These are phyloP conservation scores for Panaeolus cyanescens DNA, from an alignment of 768 basidiomycete genomes.

Conservation along the genomic window DNA sequence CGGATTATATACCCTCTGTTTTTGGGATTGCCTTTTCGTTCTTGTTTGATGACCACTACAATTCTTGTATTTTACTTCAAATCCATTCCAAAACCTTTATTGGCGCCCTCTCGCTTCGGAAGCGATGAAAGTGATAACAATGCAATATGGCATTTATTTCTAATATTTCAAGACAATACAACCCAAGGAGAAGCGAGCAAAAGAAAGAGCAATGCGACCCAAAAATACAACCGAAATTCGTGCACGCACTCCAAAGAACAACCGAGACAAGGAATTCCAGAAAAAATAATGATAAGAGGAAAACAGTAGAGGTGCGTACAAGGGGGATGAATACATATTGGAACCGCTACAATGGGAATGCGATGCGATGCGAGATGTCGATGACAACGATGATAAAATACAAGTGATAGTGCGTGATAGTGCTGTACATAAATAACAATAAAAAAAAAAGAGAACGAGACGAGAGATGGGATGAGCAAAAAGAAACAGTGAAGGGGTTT, in stretches of 20 bases:
- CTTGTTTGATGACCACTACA: not conserved
- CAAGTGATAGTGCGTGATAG: constrained; percentile 3
- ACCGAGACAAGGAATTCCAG: not conserved
- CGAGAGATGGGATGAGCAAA: not conserved
- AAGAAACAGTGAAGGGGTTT: not conserved
- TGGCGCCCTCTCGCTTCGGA: too few relatives aligned
- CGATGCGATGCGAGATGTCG: not conserved
- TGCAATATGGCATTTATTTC: not conserved
- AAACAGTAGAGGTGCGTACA: not conserved
- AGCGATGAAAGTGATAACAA: too few relatives aligned
- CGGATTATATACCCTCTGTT: not conserved
- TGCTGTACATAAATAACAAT: constrained; percentile 10
- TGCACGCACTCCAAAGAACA: too few relatives aligned
- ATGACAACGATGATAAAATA: constrained; percentile 4
- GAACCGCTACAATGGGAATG: not conserved
- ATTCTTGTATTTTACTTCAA: not conserved
- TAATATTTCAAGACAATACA: not conserved
- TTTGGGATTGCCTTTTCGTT: constrained; percentile 3
- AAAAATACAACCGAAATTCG: too few relatives aligned
- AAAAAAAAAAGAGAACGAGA: constrained; percentile 8
- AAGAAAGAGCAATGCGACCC: not conserved
- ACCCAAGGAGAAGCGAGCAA: not conserved
- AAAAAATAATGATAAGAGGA: constrained; percentile 14
- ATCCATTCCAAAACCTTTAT: too few relatives aligned
- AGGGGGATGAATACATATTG: constrained; percentile 10